Percentiles rank a stretch among this genome's conserved stretches.
phyloP scores from a whole-genome alignment of 495 filamentous ascomycete genomes.

The Talaromyces stipitatus region DNA sequence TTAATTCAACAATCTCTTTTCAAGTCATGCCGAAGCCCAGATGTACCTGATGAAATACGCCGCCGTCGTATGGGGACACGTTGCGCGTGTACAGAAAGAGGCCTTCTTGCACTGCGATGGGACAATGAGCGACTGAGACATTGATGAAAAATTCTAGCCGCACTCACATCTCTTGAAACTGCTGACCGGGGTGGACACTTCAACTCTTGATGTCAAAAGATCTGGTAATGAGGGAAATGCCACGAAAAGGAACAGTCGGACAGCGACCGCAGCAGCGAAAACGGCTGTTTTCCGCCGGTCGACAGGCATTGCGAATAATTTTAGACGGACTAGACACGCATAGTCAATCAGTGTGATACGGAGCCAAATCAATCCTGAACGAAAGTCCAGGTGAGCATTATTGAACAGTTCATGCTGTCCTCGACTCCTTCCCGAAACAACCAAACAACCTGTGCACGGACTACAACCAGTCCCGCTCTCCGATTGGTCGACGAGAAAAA shows the following conservation, averaged over 20 bases:
- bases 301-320: constrained; percentile 59
- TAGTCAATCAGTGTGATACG: neutral
- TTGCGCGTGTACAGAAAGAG: constrained; percentile 93
- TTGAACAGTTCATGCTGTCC: constrained; percentile 14
- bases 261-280: constrained; percentile 64
- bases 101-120: constrained; percentile 76
- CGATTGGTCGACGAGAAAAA: constrained; percentile 6
- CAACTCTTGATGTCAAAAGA: constrained; percentile 81
- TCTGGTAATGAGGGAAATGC: constrained; percentile 79
- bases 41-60: constrained; percentile 84
- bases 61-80: constrained; percentile 95
- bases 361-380: neutral
- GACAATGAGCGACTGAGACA: neutral
- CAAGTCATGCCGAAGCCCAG: neutral
- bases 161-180: constrained; percentile 92
- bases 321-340: too few species aligned
- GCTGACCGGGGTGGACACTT: constrained; percentile 92
- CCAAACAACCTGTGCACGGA: constrained; percentile 27
- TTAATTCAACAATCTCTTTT: neutral
- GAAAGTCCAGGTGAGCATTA: too few species aligned
- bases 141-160: neutral
- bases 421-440: constrained; percentile 12
- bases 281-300: constrained; percentile 70
- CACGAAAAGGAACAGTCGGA: constrained; percentile 74
- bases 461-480: constrained; percentile 20